phyloP scores from a whole-genome alignment of 108 stramenopile species.

The Nannochloropsis salina region DNA sequence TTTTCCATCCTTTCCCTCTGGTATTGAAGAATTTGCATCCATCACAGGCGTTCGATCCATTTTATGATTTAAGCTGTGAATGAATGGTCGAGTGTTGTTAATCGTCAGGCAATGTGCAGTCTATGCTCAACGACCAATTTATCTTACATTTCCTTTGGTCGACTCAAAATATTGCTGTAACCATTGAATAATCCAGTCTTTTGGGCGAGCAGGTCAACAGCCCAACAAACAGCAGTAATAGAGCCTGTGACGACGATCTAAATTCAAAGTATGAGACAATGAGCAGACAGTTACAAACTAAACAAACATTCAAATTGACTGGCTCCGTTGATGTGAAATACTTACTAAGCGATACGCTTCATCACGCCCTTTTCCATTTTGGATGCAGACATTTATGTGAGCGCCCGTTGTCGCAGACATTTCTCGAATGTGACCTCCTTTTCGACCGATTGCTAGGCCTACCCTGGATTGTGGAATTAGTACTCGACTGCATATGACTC shows the following conservation, averaged over 20 bases:
- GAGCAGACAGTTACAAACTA: too few species aligned
- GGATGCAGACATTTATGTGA: background rate
- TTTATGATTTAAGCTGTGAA: too few species aligned
- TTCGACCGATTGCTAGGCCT: background rate
- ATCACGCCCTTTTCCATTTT: background rate
- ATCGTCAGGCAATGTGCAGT: too few species aligned
- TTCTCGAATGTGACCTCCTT: background rate
- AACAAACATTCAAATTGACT: background rate
- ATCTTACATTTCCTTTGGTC: too few species aligned
- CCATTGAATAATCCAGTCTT: slow-evolving; percentile 15
- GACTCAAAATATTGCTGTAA: background rate
- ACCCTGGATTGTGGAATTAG: background rate
- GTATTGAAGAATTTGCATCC: too few species aligned
- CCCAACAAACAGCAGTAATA: background rate
- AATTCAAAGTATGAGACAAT: background rate
- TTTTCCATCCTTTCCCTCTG: too few species aligned
- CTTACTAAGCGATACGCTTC: background rate
- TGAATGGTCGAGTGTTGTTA: too few species aligned
- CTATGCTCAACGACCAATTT: too few species aligned
- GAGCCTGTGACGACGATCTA: slow-evolving; percentile 14
- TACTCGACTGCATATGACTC: background rate
- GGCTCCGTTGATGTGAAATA: background rate
- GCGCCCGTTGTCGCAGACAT: background rate
- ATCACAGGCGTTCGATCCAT: too few species aligned
- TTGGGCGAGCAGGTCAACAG: background rate